Conservation (phyloP, 306 rosid genomes). For the Cotoneaster glaucophyllus region DNA sequence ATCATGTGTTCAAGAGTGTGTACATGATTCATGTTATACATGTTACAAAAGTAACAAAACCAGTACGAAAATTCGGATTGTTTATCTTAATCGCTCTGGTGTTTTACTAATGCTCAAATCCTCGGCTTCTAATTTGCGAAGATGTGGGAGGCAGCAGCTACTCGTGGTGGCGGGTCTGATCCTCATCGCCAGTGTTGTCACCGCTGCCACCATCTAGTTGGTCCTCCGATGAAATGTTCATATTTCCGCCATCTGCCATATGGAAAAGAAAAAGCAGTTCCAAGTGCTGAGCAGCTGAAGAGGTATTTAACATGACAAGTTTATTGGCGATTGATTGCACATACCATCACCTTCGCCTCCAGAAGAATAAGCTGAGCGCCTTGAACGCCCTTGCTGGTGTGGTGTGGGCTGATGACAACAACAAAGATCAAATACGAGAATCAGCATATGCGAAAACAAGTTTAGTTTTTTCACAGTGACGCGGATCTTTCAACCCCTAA, state of each 20-base stretch:
- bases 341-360: slow-evolving; percentile 66
- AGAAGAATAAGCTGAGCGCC: slow-evolving; percentile 84
- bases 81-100: slow-evolving; percentile 31
- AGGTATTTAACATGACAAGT: background rate
- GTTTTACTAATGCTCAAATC: slow-evolving; percentile 9
- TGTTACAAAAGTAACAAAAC: background rate
- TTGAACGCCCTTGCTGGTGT: slow-evolving; percentile 76
- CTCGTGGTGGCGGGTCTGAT: slow-evolving; percentile 20
- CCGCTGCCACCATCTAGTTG: slow-evolving; percentile 26
- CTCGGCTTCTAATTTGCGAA: slow-evolving; percentile 19
- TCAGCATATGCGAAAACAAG: background rate
- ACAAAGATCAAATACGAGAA: background rate
- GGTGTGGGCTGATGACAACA: slow-evolving; percentile 70
- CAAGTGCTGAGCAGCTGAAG: slow-evolving; percentile 13
- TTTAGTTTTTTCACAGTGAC: background rate
- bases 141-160: background rate
- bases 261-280: background rate
- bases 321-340: background rate
- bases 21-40: slow-evolving; percentile 28
- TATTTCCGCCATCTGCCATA: slow-evolving; percentile 30
- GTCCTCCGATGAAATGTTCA: slow-evolving; percentile 28
- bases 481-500: background rate
- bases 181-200: slow-evolving; percentile 25
- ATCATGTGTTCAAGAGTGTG: background rate
- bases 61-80: slow-evolving; percentile 22